These are phyloP conservation scores for Austroboletus rostrupii DNA, from an alignment of 1,284 basidiomycete species.

Conservation along the genomic window DNA sequence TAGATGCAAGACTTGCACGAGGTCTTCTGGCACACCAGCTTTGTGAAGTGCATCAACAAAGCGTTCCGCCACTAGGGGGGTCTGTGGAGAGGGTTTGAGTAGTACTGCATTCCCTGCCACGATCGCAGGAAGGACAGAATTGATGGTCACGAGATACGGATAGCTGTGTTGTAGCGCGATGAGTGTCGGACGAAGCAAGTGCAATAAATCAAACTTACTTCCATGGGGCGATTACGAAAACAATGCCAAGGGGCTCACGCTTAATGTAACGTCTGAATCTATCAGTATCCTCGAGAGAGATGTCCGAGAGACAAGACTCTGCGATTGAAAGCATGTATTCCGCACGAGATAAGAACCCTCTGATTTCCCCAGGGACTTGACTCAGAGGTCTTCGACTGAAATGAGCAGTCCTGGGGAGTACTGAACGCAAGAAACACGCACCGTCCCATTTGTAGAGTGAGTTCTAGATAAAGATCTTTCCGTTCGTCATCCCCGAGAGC, in stretches of 20 bases:
- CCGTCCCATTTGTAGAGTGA: slow-evolving; percentile 79
- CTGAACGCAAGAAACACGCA: slow-evolving; percentile 29
- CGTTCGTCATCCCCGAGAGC: slow-evolving; percentile 39
- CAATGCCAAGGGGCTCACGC: slow-evolving; percentile 82
- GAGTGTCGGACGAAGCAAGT: not conserved
- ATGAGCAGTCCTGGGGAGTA: not conserved
- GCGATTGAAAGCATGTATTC: slow-evolving; percentile 86
- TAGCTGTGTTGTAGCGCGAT: slow-evolving; percentile 47
- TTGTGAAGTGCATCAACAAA: slow-evolving; percentile 64
- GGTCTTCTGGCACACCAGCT: slow-evolving; percentile 75
- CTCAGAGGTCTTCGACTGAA: slow-evolving; percentile 61
- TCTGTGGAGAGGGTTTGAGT: slow-evolving; percentile 94
- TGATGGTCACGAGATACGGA: slow-evolving; percentile 86
- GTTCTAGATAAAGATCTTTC: slow-evolving; percentile 43
- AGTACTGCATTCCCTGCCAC: slow-evolving; percentile 87
- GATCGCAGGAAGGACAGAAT: slow-evolving; percentile 86
- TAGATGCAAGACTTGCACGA: slow-evolving; percentile 81
- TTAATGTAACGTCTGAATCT: slow-evolving; percentile 81
- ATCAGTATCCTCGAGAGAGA: slow-evolving; percentile 71
- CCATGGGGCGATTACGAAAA: slow-evolving; percentile 86
- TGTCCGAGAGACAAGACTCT: slow-evolving; percentile 69
- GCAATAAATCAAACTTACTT: slow-evolving; percentile 53
- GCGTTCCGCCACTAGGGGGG: slow-evolving; percentile 83
- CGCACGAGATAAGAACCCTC: slow-evolving; percentile 78
- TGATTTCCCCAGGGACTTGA: slow-evolving; percentile 75